Evolutionary conservation across 1,139 yeast genomes (phyloP), one percentile per base, ranked within the genome.

Genomic region (Hansenula lynferdii): DNA sequence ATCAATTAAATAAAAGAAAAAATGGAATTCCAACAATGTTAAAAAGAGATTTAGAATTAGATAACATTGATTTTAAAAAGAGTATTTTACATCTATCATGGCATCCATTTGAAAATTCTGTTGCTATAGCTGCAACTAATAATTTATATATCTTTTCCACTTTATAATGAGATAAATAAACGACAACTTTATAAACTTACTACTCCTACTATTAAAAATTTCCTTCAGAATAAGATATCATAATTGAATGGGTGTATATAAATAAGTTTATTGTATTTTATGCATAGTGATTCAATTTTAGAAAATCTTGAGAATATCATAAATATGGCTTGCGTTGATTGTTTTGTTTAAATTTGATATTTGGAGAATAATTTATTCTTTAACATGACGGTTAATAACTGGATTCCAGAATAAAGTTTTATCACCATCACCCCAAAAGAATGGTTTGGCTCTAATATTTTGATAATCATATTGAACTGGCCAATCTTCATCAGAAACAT

Each of bases 341-440:
- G 9, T 7, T 23, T 23, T 23, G 5, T 23, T 23, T 11, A 10
- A 10, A 9, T 8, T 23, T 23, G 25, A 23, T n/a, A 10, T 23
- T 23, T 24, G 12, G 12, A 7, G 3, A n/a, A n/a, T n/a, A n/a
- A n/a, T 3, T 12, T 24, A 12, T 24, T 12, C 5, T 42, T 42
- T 49, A 43, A 83, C 69, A 73, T 85, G 85, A 76, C 95, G 85
- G 84, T 92, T 92, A 62, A 86, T 77, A 58, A 79, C 85, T 42
- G 85, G 72, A 73, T 87, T 89, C 98, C 98, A 92, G 84, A 92
- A 92, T 62, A 85, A 71, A 49, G 97, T 87, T 77, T 86, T 81
- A 75, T 89, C 96, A 62, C 98, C 97, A 62, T 92, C 90, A 61
- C 97, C 97, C 97, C 97, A 92, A 82, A 87, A 90, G 77, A 77